Base-by-base conservation (phyloP, 352 stramenopile genomes). In the Globisporangium nodosum region DNA sequence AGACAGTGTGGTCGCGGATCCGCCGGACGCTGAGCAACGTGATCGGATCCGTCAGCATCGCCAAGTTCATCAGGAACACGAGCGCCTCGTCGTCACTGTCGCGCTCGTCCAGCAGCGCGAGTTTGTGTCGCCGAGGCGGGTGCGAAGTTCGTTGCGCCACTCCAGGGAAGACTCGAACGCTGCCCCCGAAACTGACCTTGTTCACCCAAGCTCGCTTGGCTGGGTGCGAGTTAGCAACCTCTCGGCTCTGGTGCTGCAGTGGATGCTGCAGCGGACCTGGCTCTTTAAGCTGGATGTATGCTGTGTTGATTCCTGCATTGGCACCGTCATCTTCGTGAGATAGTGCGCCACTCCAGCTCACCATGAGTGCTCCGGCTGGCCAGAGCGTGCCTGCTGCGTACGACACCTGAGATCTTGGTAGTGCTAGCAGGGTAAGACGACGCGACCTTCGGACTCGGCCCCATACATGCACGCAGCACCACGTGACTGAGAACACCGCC, bases 341-440 rank as follows among this genome's bases (percentile, higher is more conserved):
- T 18, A 43, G 11, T 13, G 12, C 37, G n/a, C 50, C 39, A n/a
- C 48, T 47, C 62, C 62, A 68, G 39, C 50, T 58, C 33, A 68
- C 49, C 15, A 45, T 49, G 30, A 68, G 60, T 13, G 57, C 50
- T 8, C 27, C 51, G 15, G 35, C 40, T 6, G 56, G 46, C 62
- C 62, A 68, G 37, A 64, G 37, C 37, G 49, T 54, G 5, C 24
- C 56, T 20, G 62, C 63, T 5, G 63, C 54, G 39, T 67, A 69
- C 37, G 63, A 61, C 11, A 54, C 47, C 13, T 50, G 50, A 9
- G 63, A 64, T 13, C 48, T 49, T 11, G 47, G 47, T 12, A 21
- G 47, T 20, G 66, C 35, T 49, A 63, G 65, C 43, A 68, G 16
- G 6, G 42, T 30, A 5, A 54, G 12, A 7, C n/a, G 61, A 16